These are phyloP conservation scores for Closterium sp. DNA, from an alignment of 139 green algal genomes.

Conservation along the genomic window DNA sequence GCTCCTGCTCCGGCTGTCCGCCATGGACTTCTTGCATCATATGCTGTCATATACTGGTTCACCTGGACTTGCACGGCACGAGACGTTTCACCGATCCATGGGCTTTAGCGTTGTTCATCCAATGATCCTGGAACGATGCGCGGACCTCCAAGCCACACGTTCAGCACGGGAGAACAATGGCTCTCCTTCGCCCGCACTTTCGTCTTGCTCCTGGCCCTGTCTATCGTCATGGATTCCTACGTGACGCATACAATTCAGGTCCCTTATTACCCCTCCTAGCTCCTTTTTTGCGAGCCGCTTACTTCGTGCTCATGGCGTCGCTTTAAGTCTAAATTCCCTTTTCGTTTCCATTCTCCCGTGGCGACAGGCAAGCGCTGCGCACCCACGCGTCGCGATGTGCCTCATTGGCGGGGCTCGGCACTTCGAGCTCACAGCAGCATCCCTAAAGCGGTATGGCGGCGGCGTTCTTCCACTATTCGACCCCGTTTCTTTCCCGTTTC, in stretches of 20 bases:
- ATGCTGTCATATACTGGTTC: background rate
- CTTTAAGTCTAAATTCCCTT: background rate
- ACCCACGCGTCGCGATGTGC: slow-evolving; percentile 23
- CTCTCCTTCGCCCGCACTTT: background rate
- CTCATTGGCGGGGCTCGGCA: slow-evolving; percentile 39
- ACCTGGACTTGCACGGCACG: background rate
- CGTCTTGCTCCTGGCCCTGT: background rate
- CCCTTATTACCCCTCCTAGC: too few species aligned
- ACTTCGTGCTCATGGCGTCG: background rate
- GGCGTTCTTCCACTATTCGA: too few species aligned
- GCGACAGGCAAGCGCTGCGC: background rate
- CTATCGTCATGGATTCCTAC: background rate
- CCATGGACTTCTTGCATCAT: background rate
- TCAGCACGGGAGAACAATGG: background rate
- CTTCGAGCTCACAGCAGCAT: slow-evolving; percentile 44
- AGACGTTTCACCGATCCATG: background rate
- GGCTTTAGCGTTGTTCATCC: background rate
- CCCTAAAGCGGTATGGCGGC: background rate
- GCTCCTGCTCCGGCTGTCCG: too few species aligned
- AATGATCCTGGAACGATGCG: background rate
- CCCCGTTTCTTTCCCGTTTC: too few species aligned
- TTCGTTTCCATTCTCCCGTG: background rate
- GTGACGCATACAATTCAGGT: background rate
- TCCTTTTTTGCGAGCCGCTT: too few species aligned
- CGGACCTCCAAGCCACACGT: background rate